phyloP scores from a whole-genome alignment of 2,329 filamentous ascomycete genomes.

The Cercospora canescens region DNA sequence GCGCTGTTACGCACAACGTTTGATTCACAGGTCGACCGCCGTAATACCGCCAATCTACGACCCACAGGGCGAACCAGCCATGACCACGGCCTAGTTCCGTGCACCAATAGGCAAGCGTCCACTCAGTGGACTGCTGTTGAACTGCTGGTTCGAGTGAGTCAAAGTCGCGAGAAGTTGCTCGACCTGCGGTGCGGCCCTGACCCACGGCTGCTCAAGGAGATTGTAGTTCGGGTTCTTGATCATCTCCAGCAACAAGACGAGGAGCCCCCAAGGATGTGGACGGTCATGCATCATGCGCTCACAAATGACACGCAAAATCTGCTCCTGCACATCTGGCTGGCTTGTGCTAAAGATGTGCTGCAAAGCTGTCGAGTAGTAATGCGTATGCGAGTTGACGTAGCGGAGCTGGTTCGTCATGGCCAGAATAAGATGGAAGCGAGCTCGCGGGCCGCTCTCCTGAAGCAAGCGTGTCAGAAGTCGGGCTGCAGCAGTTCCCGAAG shows the following conservation, averaged over 20 bases:
- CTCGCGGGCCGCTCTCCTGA: conserved; percentile 72
- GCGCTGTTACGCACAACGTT: neutral
- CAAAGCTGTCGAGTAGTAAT: conserved; percentile 86
- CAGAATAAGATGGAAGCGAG: conserved; percentile 79
- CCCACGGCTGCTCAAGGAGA: conserved; percentile 91
- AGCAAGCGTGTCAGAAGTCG: conserved; percentile 74
- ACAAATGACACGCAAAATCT: conserved; percentile 83
- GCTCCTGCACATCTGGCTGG: conserved; percentile 78
- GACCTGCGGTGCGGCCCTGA: conserved; percentile 87
- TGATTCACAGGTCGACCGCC: no score
- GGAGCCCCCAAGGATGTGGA: conserved; percentile 93
- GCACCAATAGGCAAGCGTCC: conserved; percentile 18
- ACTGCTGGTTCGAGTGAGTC: conserved; percentile 11
- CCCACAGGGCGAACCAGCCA: no score
- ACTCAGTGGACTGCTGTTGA: conserved; percentile 32
- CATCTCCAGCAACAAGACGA: conserved; percentile 84
- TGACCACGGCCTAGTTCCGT: conserved; percentile 7
- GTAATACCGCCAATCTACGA: no score
- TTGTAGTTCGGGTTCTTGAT: conserved; percentile 87
- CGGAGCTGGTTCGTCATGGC: conserved; percentile 90
- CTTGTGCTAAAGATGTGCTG: conserved; percentile 73
- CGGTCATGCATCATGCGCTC: conserved; percentile 86
- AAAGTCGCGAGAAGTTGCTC: conserved; percentile 29
- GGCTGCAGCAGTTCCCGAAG: conserved; percentile 65
- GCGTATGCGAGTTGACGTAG: conserved; percentile 84